Base-by-base conservation (phyloP, 176 grass and related monocot species). In the Aechmea fasciata region DNA sequence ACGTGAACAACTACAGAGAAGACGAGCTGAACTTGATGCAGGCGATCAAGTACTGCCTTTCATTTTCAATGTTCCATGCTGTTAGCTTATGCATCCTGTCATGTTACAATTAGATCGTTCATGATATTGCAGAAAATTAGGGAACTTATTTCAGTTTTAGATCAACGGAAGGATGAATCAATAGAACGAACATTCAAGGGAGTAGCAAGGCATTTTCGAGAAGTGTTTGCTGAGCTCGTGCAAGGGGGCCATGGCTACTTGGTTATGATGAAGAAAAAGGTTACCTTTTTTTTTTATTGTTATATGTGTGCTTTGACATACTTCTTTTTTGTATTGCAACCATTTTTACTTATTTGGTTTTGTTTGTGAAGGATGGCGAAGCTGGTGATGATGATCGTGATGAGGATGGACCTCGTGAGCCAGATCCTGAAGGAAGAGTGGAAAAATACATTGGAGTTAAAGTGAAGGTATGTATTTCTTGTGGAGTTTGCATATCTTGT, bases 181-280 rank as follows among this genome's bases (percentile, higher is more conserved):
- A 99, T 99, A 69, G 94, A 99, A 67, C 90, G 94, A 14, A 99
- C 94, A 75, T 99, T 99, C 77, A 99, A 99, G 87, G 94, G 94
- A 73, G 94, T 99, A 49, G 84, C 94, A 73, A 93, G 71, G 68
- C 89, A 99, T 77, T 99, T 99, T 74, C 75, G 89, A 13, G 89
- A 99, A 83, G 94, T 99, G 63, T 99, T 99, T 55, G 51, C 81
- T 75, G 94, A 99, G 70, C 80, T 99, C 48, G 94, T 99, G 74
- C 94, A 99, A 85, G 89, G 89, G 77, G 94, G 94, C 20, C 82
- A 85, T 77, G 94, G 94, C 51, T 81, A 93, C 69, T 79, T 99
- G 80, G 82, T 99, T 79, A 99, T 99, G 94, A 99, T 93, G 89
- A 99, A 85, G 89, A 99, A 99, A 90, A 99, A 85, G 89, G 86